Base-by-base conservation (phyloP, 2,329 filamentous ascomycete genomes). In the Colletotrichum lini region DNA sequence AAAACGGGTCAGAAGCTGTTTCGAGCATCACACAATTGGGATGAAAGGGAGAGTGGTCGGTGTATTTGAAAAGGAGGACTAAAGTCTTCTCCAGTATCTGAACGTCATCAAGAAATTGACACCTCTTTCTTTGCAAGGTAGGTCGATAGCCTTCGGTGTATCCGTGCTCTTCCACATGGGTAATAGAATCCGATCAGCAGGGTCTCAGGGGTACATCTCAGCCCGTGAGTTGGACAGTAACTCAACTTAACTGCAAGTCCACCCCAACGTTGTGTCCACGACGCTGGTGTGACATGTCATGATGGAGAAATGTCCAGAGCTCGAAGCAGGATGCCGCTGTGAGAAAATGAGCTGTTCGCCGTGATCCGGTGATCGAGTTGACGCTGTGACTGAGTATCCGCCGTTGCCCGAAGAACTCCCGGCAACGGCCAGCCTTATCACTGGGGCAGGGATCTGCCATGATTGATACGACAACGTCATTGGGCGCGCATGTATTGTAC, bases 361-460 rank as follows among this genome's bases (percentile, higher is more conserved):
- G 23, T 10, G 12, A 18, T 56, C 5, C n/a, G 21, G 53, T n/a
- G 4, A n/a, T 12, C 30, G 15, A 30, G 40, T 7, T 26, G 40
- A 59, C n/a, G 15, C 13, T 49, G 47, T 10, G 47, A 50, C 47
- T 38, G 35, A 23, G 12, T 26, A 30, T 60, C 45, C 9, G 2
- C 13, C 23, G 4, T 4, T 26, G 13, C 4, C 59, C 38, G 60
- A 58, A 26, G 50, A 64, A 64, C 26, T 42, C 2, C 50, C 44
- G 59, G 13, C 50, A 53, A 12, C 30, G 7, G 30, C 15, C 47
- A 69, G 69, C 65, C 69, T 72, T 68, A 42, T 50, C 23, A 8
- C 3, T 21, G 6, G 21, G 38, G 65, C 69, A 72, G 69, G 69
- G 69, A 60, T 69, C 44, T 44, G 52, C 2, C 16, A 63, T 58